Evolutionary conservation across 768 basidiomycete species (phyloP).

Genomic region (Gloeopeniophorella convolvens): DNA sequence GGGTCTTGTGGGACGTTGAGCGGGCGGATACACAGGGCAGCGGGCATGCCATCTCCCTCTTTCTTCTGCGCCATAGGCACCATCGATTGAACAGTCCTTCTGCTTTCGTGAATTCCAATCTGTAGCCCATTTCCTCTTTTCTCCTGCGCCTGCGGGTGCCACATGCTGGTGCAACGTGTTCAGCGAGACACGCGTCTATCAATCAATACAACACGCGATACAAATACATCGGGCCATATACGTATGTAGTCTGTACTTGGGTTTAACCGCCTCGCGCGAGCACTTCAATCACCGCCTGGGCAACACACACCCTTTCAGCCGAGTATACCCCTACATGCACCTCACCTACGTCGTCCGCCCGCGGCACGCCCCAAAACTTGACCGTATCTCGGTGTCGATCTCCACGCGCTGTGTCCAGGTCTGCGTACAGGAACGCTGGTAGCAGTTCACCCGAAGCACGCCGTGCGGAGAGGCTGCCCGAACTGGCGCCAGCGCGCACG

Average conservation of each 20-base stretch:
- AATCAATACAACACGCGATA: not conserved
- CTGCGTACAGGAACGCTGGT: slow-evolving; percentile 19
- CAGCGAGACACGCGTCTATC: not conserved
- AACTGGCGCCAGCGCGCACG: slow-evolving; percentile 5
- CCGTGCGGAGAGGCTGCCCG: slow-evolving; percentile 11
- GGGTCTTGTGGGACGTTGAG: not conserved
- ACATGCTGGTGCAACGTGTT: slow-evolving; percentile 9
- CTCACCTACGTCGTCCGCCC: slow-evolving; percentile 19
- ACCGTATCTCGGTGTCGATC: slow-evolving; percentile 18
- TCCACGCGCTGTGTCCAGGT: slow-evolving; percentile 14
- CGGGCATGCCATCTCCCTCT: slow-evolving; percentile 2
- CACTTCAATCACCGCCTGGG: slow-evolving; percentile 20
- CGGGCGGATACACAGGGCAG: slow-evolving; percentile 5
- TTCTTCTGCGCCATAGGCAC: not conserved
- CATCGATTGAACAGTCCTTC: slow-evolving; percentile 9
- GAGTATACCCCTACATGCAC: slow-evolving; percentile 17
- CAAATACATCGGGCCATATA: too few species aligned
- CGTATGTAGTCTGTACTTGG: slow-evolving; percentile 2
- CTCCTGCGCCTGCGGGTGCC: not conserved
- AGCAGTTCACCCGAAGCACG: slow-evolving; percentile 13
- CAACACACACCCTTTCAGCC: slow-evolving; percentile 15
- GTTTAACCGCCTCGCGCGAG: slow-evolving; percentile 15
- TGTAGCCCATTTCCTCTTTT: not conserved
- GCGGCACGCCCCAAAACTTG: slow-evolving; percentile 22
- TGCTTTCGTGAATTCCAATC: not conserved